Evolutionary conservation across 2,329 filamentous ascomycete genomes (phyloP).

Genomic region (Parafenestella ontariensis): DNA sequence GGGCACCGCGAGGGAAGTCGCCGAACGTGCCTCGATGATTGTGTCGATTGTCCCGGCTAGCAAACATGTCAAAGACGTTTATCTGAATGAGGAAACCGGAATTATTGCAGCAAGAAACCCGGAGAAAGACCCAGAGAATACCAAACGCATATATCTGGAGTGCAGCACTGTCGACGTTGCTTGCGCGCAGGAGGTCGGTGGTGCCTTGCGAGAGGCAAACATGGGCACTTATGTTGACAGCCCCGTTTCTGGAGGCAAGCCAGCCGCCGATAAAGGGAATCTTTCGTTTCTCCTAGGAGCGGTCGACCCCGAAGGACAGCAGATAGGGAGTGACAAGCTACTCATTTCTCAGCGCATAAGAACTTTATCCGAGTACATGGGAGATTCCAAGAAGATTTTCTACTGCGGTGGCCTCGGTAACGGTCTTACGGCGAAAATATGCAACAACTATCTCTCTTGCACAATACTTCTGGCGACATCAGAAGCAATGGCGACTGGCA

Average conservation of each 20-base stretch:
- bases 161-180: background rate
- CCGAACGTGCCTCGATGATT: background rate
- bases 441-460: constrained; percentile 2
- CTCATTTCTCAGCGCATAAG: no score
- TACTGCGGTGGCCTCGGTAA: background rate
- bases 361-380: background rate
- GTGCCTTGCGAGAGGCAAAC: background rate
- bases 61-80: background rate
- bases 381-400: background rate
- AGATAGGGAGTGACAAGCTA: background rate
- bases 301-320: background rate
- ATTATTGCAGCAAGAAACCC: background rate
- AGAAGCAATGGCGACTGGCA: constrained; percentile 1
- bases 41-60: background rate
- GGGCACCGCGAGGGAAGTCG: background rate
- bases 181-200: background rate
- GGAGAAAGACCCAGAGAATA: background rate
- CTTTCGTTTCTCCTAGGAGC: background rate
- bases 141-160: background rate
- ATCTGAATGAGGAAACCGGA: background rate
- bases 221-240: background rate
- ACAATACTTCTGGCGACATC: constrained; percentile 1
- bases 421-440: constrained; percentile 1
- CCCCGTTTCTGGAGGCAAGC: background rate
- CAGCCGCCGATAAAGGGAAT: background rate